phyloP scores from a whole-genome alignment of 495 filamentous ascomycete genomes.

The Penicillium goetzii region DNA sequence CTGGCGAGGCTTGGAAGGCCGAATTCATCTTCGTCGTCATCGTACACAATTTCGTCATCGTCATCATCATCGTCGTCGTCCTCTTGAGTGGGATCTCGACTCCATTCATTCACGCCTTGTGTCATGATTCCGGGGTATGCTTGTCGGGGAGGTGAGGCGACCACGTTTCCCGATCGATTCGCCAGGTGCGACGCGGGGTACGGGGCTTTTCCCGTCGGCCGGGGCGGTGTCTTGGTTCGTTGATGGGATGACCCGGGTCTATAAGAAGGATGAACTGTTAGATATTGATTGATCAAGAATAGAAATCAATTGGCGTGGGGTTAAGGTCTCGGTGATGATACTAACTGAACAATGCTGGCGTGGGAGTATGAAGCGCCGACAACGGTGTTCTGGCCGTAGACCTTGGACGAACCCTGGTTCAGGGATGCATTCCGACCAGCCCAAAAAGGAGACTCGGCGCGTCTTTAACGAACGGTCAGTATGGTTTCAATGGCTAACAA shows the following conservation, averaged over 20 bases:
- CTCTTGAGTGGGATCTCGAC: slow-evolving; percentile 55
- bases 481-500: neutral
- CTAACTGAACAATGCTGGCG: slow-evolving; percentile 88
- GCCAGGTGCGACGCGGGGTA: slow-evolving; percentile 56
- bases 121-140: slow-evolving; percentile 78
- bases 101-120: slow-evolving; percentile 77
- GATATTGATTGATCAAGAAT: neutral
- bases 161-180: slow-evolving; percentile 52
- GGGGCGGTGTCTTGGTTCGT: slow-evolving; percentile 66
- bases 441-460: slow-evolving; percentile 90
- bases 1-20: slow-evolving; percentile 87
- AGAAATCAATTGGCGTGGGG: slow-evolving; percentile 1
- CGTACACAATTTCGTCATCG: slow-evolving; percentile 71
- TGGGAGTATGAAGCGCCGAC: slow-evolving; percentile 96
- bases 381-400: slow-evolving; percentile 73
- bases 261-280: slow-evolving; percentile 21
- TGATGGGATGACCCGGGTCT: slow-evolving; percentile 60
- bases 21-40: slow-evolving; percentile 93
- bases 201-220: slow-evolving; percentile 41
- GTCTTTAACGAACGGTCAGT: slow-evolving; percentile 42
- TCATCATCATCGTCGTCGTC: slow-evolving; percentile 62
- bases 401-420: slow-evolving; percentile 49
- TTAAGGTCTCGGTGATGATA: slow-evolving; percentile 43
- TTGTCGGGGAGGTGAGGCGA: slow-evolving; percentile 64
- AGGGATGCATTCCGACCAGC: slow-evolving; percentile 56